These are phyloP conservation scores for Russula lepida DNA, from an alignment of 768 basidiomycete species.

Conservation along the genomic window DNA sequence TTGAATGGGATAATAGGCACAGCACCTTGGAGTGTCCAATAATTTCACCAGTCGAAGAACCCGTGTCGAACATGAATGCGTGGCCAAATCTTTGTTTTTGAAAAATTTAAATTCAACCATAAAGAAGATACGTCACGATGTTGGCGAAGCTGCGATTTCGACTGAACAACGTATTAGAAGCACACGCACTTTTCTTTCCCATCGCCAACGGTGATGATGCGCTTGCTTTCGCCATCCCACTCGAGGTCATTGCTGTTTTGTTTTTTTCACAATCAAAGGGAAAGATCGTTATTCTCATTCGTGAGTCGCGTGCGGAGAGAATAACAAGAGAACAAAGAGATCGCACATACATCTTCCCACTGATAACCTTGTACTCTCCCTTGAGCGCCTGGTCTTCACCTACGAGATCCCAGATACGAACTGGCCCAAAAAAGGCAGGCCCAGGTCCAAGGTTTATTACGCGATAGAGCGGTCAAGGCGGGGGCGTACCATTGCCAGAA, in stretches of 20 bases:
- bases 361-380: slow-evolving; percentile 67
- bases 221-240: slow-evolving; percentile 95
- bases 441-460: background rate
- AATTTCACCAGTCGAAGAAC: slow-evolving; percentile 82
- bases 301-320: background rate
- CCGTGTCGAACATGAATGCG: slow-evolving; percentile 77
- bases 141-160: background rate
- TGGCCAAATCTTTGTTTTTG: slow-evolving; percentile 54
- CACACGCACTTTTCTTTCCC: slow-evolving; percentile 70
- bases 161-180: background rate
- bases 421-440: slow-evolving; percentile 30
- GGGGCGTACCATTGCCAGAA: slow-evolving; percentile 62
- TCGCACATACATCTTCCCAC: slow-evolving; percentile 56
- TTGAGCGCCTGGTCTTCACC: slow-evolving; percentile 79
- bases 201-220: slow-evolving; percentile 92
- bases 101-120: background rate
- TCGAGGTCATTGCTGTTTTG: slow-evolving; percentile 74
- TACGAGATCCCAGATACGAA: slow-evolving; percentile 89
- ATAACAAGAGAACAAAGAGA: background rate
- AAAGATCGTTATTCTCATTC: background rate
- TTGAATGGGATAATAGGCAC: background rate
- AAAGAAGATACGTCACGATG: background rate
- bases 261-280: background rate
- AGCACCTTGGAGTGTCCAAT: slow-evolving; percentile 82
- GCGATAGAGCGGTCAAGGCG: background rate